Evolutionary conservation across 2,329 filamentous ascomycete species (phyloP).

Genomic region (Pseudocercospora ulei): DNA sequence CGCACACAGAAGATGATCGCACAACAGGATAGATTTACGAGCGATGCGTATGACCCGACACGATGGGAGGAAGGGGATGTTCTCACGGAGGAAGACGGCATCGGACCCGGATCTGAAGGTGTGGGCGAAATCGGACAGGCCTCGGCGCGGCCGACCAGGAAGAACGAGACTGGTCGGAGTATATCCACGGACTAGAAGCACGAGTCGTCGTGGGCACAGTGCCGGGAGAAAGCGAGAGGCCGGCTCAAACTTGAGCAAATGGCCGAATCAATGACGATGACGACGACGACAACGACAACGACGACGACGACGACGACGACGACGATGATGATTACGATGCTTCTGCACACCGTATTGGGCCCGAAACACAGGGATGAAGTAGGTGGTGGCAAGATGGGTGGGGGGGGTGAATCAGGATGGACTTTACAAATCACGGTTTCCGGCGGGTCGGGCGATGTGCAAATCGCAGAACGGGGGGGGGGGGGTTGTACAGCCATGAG

Average conservation of each 20-base stretch:
- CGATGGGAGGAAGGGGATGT: slow-evolving; percentile 1
- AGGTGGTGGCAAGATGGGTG: background rate
- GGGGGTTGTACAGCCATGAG: slow-evolving; percentile 4
- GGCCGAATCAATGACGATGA: no score
- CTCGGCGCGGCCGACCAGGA: background rate
- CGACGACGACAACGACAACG: no score
- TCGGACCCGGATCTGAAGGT: background rate
- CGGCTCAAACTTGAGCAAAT: background rate
- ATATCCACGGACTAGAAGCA: background rate
- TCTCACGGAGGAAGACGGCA: background rate
- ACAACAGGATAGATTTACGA: slow-evolving; percentile 10
- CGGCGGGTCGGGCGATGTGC: background rate
- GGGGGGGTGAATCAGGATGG: slow-evolving; percentile 7
- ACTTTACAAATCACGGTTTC: background rate
- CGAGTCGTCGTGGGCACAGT: background rate
- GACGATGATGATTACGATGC: no score
- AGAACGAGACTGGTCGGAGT: background rate
- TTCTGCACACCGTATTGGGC: background rate
- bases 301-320: no score
- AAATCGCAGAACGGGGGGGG: background rate
- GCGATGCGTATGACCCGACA: slow-evolving; percentile 5
- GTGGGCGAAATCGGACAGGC: slow-evolving; percentile 4
- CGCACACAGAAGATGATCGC: slow-evolving; percentile 6
- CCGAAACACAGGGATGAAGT: background rate
- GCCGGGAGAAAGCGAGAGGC: background rate